Evolutionary conservation across 1,284 basidiomycete genomes (phyloP).

Genomic region (Pascua guehoae): DNA sequence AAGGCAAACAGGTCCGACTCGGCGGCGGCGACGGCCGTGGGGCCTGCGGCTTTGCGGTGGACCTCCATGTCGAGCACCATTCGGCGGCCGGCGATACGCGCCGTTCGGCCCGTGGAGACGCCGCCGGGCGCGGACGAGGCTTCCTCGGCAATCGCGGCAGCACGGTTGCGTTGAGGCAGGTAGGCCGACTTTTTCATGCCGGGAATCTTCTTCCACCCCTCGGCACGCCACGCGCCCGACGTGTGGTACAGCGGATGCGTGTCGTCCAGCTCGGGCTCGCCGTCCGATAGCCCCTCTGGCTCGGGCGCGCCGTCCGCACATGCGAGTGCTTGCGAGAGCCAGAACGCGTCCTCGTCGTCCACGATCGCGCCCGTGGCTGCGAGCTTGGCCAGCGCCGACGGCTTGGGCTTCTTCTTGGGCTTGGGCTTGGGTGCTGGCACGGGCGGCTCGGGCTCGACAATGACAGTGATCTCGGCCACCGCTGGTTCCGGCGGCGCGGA

Average conservation of each 20-base stretch:
- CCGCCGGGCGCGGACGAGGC: slow-evolving; percentile 22
- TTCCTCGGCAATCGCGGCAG: slow-evolving; percentile 47
- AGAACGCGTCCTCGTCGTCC: slow-evolving; percentile 91
- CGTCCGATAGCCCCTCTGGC: slow-evolving; percentile 24
- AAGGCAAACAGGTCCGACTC: slow-evolving; percentile 75
- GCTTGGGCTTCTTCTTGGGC: slow-evolving; percentile 19
- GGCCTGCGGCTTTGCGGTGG: slow-evolving; percentile 60
- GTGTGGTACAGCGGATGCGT: slow-evolving; percentile 37
- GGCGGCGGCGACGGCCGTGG: slow-evolving; percentile 20
- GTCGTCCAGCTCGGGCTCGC: slow-evolving; percentile 20
- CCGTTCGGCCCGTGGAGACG: slow-evolving; percentile 74
- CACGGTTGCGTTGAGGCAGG: slow-evolving; percentile 58
- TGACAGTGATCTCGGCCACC: slow-evolving; percentile 34
- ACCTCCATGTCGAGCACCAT: slow-evolving; percentile 92
- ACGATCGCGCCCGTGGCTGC: slow-evolving; percentile 57
- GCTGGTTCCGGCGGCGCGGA: slow-evolving; percentile 17
- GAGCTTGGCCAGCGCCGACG: slow-evolving; percentile 34
- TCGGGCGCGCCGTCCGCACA: slow-evolving; percentile 47
- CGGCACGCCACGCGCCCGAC: slow-evolving; percentile 59
- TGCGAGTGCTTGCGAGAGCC: slow-evolving; percentile 62
- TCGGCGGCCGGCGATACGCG: slow-evolving; percentile 89
- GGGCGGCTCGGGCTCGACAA: slow-evolving; percentile 10
- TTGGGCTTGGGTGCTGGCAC: slow-evolving; percentile 9
- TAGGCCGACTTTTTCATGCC: slow-evolving; percentile 89
- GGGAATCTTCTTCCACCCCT: slow-evolving; percentile 92